These are phyloP conservation scores for Albatrellus ellisii DNA, from an alignment of 768 basidiomycete genomes.

Conservation along the genomic window DNA sequence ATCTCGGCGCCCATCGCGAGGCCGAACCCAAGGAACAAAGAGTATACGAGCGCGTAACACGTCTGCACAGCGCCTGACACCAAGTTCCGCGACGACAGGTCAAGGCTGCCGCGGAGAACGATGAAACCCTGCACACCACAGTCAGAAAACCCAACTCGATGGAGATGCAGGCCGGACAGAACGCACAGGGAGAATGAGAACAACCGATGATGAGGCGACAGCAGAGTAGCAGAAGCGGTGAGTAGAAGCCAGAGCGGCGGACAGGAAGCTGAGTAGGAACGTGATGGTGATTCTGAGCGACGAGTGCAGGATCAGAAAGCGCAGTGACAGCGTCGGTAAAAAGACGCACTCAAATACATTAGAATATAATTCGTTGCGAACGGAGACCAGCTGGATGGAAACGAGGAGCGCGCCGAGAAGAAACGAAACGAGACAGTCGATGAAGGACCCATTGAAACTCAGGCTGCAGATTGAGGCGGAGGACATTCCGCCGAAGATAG, in stretches of 20 bases:
- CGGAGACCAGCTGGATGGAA: conserved; percentile 54
- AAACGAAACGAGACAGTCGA: conserved; percentile 60
- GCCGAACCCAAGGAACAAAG: conserved; percentile 70
- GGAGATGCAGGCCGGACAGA: not conserved
- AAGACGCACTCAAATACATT: conserved; percentile 60
- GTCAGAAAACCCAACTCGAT: not conserved
- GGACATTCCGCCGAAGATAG: conserved; percentile 67
- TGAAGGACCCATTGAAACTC: conserved; percentile 62
- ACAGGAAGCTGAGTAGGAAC: conserved; percentile 64
- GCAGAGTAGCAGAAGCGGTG: conserved; percentile 72
- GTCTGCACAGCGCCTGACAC: conserved; percentile 76
- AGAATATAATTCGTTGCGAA: conserved; percentile 64
- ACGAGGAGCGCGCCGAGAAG: conserved; percentile 71
- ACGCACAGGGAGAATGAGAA: conserved; percentile 66
- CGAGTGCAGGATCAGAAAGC: not conserved
- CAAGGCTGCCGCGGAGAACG: conserved; percentile 60
- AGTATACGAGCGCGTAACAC: conserved; percentile 69
- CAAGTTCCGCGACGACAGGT: conserved; percentile 70
- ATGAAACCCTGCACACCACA: conserved; percentile 39
- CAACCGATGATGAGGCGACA: conserved; percentile 61
- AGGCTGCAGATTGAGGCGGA: conserved; percentile 63
- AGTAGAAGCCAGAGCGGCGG: conserved; percentile 60
- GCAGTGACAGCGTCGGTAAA: not conserved
- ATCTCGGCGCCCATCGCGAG: conserved; percentile 67
- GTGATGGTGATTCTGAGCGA: conserved; percentile 61